Evolutionary conservation across 495 filamentous ascomycete species (phyloP).

Genomic region (Aspergillus baeticus): DNA sequence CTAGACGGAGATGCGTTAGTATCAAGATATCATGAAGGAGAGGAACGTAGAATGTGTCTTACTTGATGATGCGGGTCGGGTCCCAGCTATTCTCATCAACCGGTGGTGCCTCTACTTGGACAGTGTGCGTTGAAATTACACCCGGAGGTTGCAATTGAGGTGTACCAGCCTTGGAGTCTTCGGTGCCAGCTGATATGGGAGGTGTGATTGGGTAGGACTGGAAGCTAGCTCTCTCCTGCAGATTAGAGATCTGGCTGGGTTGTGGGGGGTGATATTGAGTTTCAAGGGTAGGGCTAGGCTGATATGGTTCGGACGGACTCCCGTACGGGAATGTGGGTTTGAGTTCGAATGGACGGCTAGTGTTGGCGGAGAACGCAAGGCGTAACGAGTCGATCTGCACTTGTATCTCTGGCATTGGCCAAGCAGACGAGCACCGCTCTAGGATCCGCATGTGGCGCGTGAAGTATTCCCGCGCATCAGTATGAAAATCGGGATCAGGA

Average conservation of each 20-base stretch:
- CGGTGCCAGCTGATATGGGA: conserved; percentile 72
- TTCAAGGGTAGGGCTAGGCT: conserved; percentile 62
- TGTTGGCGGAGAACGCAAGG: conserved; percentile 90
- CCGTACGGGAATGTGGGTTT: conserved; percentile 87
- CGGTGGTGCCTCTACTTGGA: conserved; percentile 53
- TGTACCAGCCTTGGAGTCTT: conserved; percentile 79
- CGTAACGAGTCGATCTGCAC: conserved; percentile 86
- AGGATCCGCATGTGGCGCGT: conserved; percentile 93
- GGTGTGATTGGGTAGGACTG: conserved; percentile 75
- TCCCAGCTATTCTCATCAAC: conserved; percentile 81
- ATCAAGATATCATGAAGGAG: conserved; percentile 24
- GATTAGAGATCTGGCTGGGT: conserved; percentile 29
- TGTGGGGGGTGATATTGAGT: conserved; percentile 43
- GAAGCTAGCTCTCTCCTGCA: conserved; percentile 71
- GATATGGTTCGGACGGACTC: conserved; percentile 65
- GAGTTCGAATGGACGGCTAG: conserved; percentile 79
- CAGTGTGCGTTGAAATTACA: conserved; percentile 61
- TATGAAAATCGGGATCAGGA: conserved; percentile 84
- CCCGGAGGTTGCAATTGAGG: conserved; percentile 74
- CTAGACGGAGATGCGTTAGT: conserved; percentile 37
- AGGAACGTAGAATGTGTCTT: conserved; percentile 35
- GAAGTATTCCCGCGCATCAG: conserved; percentile 86
- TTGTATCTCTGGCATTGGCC: conserved; percentile 92
- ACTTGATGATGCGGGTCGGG: conserved; percentile 92
- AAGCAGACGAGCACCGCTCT: conserved; percentile 78